phyloP scores from a whole-genome alignment of 2,329 filamentous ascomycete genomes.

The Aspergillus eucalypticola region DNA sequence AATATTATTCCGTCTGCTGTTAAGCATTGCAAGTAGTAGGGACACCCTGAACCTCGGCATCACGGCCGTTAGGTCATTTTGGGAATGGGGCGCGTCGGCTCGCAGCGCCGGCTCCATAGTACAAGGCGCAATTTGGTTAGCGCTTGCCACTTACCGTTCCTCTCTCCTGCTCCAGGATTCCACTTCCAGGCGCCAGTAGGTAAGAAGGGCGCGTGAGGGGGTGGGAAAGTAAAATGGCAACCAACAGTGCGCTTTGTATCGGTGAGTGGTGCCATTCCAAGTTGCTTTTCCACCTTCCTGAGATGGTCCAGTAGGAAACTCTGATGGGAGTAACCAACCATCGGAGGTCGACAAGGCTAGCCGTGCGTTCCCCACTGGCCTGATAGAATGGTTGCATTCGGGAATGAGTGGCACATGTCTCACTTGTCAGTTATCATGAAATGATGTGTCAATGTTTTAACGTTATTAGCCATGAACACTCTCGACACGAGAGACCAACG shows the following conservation, averaged over 20 bases:
- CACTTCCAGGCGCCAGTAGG: neutral
- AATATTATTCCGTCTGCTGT: neutral
- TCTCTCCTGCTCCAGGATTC: neutral
- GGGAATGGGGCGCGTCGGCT: slow-evolving; percentile 7
- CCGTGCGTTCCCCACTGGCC: slow-evolving; percentile 8
- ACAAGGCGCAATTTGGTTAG: slow-evolving; percentile 2
- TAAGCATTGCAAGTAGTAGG: slow-evolving; percentile 6
- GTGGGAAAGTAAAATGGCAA: neutral
- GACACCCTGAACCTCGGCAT: slow-evolving; percentile 9
- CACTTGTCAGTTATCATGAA: slow-evolving; percentile 19
- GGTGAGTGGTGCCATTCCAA: neutral
- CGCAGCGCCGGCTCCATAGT: slow-evolving; percentile 2
- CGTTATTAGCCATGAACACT: neutral
- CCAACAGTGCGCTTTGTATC: neutral
- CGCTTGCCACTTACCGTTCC: slow-evolving; percentile 3
- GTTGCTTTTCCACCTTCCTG: neutral
- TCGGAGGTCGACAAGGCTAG: neutral
- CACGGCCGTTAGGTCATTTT: slow-evolving; percentile 6
- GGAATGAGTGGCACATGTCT: slow-evolving; percentile 13
- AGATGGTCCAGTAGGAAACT: slow-evolving; percentile 9
- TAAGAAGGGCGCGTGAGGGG: neutral
- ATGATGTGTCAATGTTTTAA: slow-evolving; percentile 10
- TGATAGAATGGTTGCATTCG: slow-evolving; percentile 22
- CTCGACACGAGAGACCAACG: neutral
- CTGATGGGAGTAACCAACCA: slow-evolving; percentile 1